Conservation (phyloP, 768 basidiomycete genomes). For the Phanerochaete carnosa region DNA sequence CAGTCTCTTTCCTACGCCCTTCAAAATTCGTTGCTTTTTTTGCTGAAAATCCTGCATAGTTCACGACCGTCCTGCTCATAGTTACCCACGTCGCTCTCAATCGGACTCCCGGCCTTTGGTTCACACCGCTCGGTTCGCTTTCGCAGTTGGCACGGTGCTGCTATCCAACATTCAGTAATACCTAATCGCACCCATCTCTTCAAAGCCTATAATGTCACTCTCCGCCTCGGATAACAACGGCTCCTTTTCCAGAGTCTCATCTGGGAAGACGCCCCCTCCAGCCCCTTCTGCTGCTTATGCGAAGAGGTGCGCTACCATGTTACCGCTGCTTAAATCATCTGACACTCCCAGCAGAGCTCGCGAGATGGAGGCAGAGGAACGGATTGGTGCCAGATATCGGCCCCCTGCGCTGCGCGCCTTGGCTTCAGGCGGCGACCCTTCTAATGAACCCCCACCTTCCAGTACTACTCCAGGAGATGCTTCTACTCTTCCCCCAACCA, state of each 20-base stretch:
- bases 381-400: slow-evolving; percentile 64
- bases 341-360: slow-evolving; percentile 54
- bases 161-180: slow-evolving; percentile 54
- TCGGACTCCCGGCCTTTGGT: slow-evolving; percentile 26
- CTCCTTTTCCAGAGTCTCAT: slow-evolving; percentile 78
- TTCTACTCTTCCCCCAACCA: slow-evolving; percentile 61
- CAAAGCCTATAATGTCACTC: slow-evolving; percentile 83
- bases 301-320: slow-evolving; percentile 58
- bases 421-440: slow-evolving; percentile 67
- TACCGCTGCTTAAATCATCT: slow-evolving; percentile 12
- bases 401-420: slow-evolving; percentile 76
- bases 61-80: slow-evolving; percentile 43
- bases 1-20: slow-evolving; percentile 35
- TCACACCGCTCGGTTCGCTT: slow-evolving; percentile 27
- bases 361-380: slow-evolving; percentile 80
- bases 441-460: slow-evolving; percentile 62
- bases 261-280: slow-evolving; percentile 88
- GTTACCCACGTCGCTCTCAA: slow-evolving; percentile 34
- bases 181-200: slow-evolving; percentile 71
- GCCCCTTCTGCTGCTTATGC: slow-evolving; percentile 88
- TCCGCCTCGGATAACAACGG: slow-evolving; percentile 79
- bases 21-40: slow-evolving; percentile 30
- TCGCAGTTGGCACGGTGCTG: slow-evolving; percentile 25
- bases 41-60: slow-evolving; percentile 24
- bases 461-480: slow-evolving; percentile 56